These are phyloP conservation scores for Fusarium globosum DNA, from an alignment of 2,329 filamentous ascomycete species.

Conservation along the genomic window DNA sequence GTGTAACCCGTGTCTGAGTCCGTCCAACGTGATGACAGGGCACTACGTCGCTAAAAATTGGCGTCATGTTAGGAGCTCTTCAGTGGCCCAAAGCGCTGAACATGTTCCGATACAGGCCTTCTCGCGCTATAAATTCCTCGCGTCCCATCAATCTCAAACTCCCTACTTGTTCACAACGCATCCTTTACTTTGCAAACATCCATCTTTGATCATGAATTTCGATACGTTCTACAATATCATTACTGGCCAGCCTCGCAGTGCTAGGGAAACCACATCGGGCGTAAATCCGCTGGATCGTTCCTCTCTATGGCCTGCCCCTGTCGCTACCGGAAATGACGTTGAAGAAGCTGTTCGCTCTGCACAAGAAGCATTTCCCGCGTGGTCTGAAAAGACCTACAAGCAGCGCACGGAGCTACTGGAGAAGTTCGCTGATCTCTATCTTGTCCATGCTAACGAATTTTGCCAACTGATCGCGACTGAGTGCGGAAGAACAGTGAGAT, in stretches of 20 bases:
- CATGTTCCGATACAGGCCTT: neutral
- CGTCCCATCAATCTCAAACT: neutral
- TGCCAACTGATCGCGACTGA: neutral
- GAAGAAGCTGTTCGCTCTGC: neutral
- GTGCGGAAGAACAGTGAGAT: slow-evolving; percentile 3
- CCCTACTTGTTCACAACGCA: neutral
- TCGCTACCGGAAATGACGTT: neutral
- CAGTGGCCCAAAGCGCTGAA: neutral
- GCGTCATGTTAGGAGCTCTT: neutral
- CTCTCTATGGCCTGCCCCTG: neutral
- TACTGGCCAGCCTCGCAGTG: neutral
- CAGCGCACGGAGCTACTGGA: neutral
- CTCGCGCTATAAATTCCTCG: neutral
- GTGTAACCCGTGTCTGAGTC: neutral
- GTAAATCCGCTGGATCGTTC: neutral
- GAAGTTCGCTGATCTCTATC: neutral
- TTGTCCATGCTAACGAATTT: neutral
- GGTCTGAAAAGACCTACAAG: neutral
- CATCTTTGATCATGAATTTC: neutral
- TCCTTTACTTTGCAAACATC: neutral
- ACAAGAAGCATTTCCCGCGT: neutral
- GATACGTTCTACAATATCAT: neutral
- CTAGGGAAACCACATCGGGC: neutral
- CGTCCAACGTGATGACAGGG: neutral
- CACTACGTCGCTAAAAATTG: neutral